phyloP scores from a whole-genome alignment of 148 eudicot genomes.

The Silene uniflora region DNA sequence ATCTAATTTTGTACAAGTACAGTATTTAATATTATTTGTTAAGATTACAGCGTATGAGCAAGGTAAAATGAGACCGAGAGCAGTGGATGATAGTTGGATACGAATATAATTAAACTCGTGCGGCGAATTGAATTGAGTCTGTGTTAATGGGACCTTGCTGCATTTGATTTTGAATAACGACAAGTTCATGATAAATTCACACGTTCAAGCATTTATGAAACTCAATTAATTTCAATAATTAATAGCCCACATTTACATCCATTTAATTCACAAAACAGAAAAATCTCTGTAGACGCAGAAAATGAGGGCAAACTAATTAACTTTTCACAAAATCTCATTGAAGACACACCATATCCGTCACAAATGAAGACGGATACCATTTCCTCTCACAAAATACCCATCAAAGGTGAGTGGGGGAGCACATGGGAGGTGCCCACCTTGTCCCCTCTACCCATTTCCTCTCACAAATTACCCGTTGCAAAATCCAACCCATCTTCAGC shows the following conservation, averaged over 20 bases:
- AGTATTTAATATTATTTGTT: background rate
- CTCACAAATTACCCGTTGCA: too few species aligned
- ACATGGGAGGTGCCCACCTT: too few species aligned
- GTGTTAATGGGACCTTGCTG: background rate
- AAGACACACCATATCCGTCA: too few species aligned
- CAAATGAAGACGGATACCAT: too few species aligned
- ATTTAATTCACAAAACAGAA: background rate
- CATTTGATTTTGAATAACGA: slow-evolving; percentile 21
- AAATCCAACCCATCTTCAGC: too few species aligned
- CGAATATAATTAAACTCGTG: slow-evolving; percentile 8
- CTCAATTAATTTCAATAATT: slow-evolving; percentile 13
- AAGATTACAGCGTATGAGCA: background rate
- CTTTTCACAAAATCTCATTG: too few species aligned
- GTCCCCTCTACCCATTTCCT: too few species aligned
- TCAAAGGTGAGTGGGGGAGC: too few species aligned
- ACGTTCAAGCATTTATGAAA: slow-evolving; percentile 32
- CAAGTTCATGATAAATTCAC: slow-evolving; percentile 27
- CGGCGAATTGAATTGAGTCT: slow-evolving; percentile 17
- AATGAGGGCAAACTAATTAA: background rate
- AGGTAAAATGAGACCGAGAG: background rate
- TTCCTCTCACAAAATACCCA: too few species aligned
- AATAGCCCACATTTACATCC: background rate
- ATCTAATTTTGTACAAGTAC: too few species aligned
- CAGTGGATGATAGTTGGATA: background rate
- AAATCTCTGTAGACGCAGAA: background rate